Conservation (phyloP, 345 rosid genomes). For the Hevea brasiliensis region DNA sequence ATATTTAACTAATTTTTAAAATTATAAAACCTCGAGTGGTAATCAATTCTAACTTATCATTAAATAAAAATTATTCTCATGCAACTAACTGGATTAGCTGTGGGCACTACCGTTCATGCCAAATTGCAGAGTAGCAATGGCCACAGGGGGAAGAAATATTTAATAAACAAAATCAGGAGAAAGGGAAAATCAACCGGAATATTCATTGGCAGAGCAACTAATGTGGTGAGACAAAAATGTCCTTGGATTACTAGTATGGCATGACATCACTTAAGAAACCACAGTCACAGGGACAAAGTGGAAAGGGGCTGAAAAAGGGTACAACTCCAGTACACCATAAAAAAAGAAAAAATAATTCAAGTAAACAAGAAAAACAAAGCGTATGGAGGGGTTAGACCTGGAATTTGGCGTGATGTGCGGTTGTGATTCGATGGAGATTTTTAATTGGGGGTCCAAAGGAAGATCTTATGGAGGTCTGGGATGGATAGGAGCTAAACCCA, state of each 20-base stretch:
- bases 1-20: no score
- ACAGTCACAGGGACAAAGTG: constrained; percentile 12
- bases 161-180: background rate
- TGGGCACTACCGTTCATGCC: background rate
- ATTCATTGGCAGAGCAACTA: constrained; percentile 32
- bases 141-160: background rate
- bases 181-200: constrained; percentile 1
- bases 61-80: no score
- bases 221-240: background rate
- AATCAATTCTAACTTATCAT: no score
- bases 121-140: background rate
- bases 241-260: background rate
- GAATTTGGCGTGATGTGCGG: constrained; percentile 39
- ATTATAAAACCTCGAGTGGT: no score
- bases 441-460: constrained; percentile 7
- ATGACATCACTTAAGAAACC: constrained; percentile 13
- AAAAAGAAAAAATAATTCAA: background rate
- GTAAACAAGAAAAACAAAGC: background rate
- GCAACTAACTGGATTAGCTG: background rate
- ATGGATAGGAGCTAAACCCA: constrained; percentile 14
- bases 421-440: constrained; percentile 22
- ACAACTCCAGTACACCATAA: background rate
- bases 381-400: constrained; percentile 8
- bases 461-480: no score
- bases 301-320: background rate